Base-by-base conservation (phyloP, 768 basidiomycete genomes). In the Symmetrospora coprosmae region DNA sequence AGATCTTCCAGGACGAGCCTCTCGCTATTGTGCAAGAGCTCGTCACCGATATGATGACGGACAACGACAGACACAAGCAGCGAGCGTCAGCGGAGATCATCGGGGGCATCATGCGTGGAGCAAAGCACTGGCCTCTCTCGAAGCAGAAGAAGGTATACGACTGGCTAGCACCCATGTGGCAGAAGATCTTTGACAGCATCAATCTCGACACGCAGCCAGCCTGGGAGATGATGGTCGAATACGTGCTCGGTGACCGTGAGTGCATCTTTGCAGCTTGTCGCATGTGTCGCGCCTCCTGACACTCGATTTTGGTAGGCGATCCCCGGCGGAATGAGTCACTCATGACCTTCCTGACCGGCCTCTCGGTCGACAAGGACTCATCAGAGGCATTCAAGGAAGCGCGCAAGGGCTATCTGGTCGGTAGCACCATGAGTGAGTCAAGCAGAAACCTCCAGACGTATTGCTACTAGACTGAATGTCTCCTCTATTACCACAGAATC, bases 61-160 rank as follows among this genome's bases (percentile, higher is more conserved):
- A 86, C 67, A 80, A 83, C 14, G 82, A 86, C 64, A 83, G 86
- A 62, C 84, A 91, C 73, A 87, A 88, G 73, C 87, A 87, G 69
- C 78, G 89, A 30, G 87, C 86, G 2, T 82, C 86, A 8, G 87
- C 87, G 4, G 89, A 94, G 71, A 76, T 90, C 51, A 70, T 89
- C 7, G 85, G 84, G 2, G 72, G 66, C 39, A 51, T 71, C 59
- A 53, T 66, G 19, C 23, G 69, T 81, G 87, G 86, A 8, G 83
- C 84, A 2, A 89, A 89, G 71, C 86, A 90, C 69, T 94, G 90
- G 90, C 78, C 86, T 0, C 75, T 78, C 2, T 73, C 75, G n/a
- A 80, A 81, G 64, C 84, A 89, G 71, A 70, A 78, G 40, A 69
- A 70, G 19, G 71, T 94, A 1, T 90, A 87, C 87, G 73, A 77